Evolutionary conservation across 2,329 filamentous ascomycete genomes (phyloP), one percentile per base, ranked within the genome.

Genomic region (Diplodia corticola): DNA sequence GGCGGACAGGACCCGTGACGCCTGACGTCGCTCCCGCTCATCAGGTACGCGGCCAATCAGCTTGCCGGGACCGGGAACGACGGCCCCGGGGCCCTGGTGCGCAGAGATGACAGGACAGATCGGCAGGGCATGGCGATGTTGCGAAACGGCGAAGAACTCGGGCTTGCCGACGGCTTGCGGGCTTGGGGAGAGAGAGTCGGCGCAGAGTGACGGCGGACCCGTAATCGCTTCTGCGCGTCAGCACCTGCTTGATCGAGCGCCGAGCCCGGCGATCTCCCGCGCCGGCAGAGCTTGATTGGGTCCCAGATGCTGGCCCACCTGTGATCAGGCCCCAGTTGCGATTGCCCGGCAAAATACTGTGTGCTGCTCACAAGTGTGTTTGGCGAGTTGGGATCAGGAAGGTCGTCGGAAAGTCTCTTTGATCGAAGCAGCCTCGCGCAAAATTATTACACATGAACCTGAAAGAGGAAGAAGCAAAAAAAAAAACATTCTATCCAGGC

Each of bases 1-100:
- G n/a, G 37, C 49, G 51, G 35, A 57, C 10, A 9, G 40, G 35
- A n/a, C 35, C 12, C 37, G 37, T 55, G 49, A 64, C 49, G 50
- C 37, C 26, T 53, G 30, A 48, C 37, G 63, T 22, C 50, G 63
- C 24, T 51, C 50, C 37, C 55, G 63, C 50, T 54, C 30, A 64
- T 64, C 63, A 64, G 63, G 63, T 44, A 55, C 50, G n/a, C 35
- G 35, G 2, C 63, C 63, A 64, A 64, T 64, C 35, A 55, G 40
- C n/a, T 5, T 9, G 51, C 46, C 20, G 26, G 20, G 40, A 63
- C 9, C 49, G 33, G 26, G 12, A n/a, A 12, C 48, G 48, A 24
- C 33, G 40, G 17, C 44, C 57, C 24, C 40, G 22, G 22, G 48
- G 30, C 10, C 48, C 35, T 33, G 15, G 60, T 7, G 30, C 35